Percentiles rank a stretch among this genome's conserved stretches.
These are phyloP conservation scores for Blastocystis sp. DNA, from an alignment of 352 stramenopile species.

Conservation along the genomic window DNA sequence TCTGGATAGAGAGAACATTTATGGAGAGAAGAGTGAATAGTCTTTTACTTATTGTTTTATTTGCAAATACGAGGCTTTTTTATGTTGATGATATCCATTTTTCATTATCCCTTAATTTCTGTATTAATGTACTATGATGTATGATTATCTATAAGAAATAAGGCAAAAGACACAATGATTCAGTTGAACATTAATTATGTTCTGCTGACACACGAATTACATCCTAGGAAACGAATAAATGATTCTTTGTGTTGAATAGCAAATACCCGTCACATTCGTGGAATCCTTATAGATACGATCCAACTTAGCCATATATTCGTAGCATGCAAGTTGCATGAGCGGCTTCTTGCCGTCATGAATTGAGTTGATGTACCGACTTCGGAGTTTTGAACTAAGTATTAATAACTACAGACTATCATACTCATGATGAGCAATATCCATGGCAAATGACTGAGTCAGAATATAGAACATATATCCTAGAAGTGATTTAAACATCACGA, in stretches of 20 bases:
- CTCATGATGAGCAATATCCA: constrained; percentile 49
- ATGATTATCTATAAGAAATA: no score
- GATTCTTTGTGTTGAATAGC: background rate
- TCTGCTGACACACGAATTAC: background rate
- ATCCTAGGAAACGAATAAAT: constrained; percentile 33
- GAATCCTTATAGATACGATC: background rate
- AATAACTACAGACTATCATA: background rate
- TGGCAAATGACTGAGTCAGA: constrained; percentile 45
- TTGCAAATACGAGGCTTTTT: no score
- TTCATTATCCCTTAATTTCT: background rate
- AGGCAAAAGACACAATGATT: no score
- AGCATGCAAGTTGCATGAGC: constrained; percentile 48
- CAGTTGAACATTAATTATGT: no score
- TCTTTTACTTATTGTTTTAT: background rate
- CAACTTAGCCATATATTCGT: constrained; percentile 44
- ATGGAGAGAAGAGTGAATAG: constrained; percentile 2
- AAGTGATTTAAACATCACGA: background rate
- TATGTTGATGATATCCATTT: no score
- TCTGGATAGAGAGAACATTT: constrained; percentile 61
- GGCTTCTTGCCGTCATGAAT: constrained; percentile 5
- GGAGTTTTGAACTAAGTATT: background rate
- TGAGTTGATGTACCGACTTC: background rate
- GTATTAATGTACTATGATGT: no score
- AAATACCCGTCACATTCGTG: background rate
- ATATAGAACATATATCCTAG: constrained; percentile 43